Evolutionary conservation across 257 asterid genomes (phyloP), one percentile per base, ranked within the genome.

Genomic region (Solanum verrucosum): DNA sequence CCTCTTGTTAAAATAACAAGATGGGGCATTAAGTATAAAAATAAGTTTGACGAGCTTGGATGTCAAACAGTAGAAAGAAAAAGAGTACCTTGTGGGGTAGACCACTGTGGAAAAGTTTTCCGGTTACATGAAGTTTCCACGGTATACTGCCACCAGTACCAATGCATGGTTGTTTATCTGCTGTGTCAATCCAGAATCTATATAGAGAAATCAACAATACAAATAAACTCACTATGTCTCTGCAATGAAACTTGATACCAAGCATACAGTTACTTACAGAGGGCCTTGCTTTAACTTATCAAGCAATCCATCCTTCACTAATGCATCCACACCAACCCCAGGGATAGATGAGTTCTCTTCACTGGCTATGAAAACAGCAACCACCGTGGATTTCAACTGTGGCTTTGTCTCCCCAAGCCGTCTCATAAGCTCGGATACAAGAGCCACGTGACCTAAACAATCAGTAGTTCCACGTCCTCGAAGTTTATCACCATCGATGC

Each of bases 111-210:
- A 95, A 97, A 93, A 97, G 98, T 90, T 97, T 97, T 81, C 99
- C 99, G 10, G 93, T 86, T 77, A 93, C 93, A 88, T 92, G 94
- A 88, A 97, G 96, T 90, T 94, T 93, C 98, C 99, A 97, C 20
- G 98, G 98, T 89, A 97, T 95, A 97, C 93, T 91, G 85, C 99
- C 99, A 86, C 99, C 98, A 25, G 99, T 97, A 87, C 99, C 99
- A 89, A 97, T 93, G 93, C 99, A 97, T 81, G 99, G 99, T 87
- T 97, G 99, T 89, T 97, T 97, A 91, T 97, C 99, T n/a, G 99
- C 98, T 68, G 99, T 96, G 86, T 97, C 99, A 86, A 97, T 97
- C 99, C 99, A 97, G 92, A 93, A 97, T 90, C 99, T 97, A 92
- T 74, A 83, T 71, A 77, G 68, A 46, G 72, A 88, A 87, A 89